A percentile compares a stretch with the other conserved stretches of the same genome.
phyloP scores from a whole-genome alignment of 2,329 filamentous ascomycete species.

The Thermoascus crustaceus region DNA sequence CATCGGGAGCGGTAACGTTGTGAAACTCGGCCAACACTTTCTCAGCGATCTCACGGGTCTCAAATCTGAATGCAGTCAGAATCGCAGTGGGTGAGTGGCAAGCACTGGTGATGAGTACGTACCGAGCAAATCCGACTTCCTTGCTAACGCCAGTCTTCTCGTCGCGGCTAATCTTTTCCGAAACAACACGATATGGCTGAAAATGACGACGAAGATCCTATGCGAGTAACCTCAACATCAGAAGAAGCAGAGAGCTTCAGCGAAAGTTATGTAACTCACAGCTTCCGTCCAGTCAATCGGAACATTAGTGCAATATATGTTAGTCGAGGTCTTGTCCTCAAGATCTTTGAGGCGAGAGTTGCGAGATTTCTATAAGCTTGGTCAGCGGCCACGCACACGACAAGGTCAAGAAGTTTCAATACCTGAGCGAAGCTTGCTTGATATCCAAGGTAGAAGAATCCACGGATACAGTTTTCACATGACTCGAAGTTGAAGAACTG shows the following conservation, averaged over 20 bases:
- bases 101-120: constrained; percentile 25
- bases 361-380: constrained; percentile 76
- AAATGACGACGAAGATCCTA: constrained; percentile 62
- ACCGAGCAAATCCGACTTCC: constrained; percentile 96
- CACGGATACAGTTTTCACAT: constrained; percentile 92
- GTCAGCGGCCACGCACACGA: constrained; percentile 16
- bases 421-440: constrained; percentile 96
- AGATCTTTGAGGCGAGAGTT: constrained; percentile 97
- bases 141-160: constrained; percentile 79
- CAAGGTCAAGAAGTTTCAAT: constrained; percentile 20
- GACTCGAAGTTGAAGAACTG: constrained; percentile 83
- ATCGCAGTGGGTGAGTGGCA: constrained; percentile 5
- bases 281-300: constrained; percentile 87
- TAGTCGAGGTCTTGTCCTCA: constrained; percentile 80
- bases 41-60: constrained; percentile 80
- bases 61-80: constrained; percentile 56
- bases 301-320: constrained; percentile 95
- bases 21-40: constrained; percentile 82
- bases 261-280: constrained; percentile 44
- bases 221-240: constrained; percentile 22
- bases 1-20: constrained; percentile 69
- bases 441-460: constrained; percentile 88
- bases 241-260: background rate
- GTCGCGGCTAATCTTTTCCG: constrained; percentile 91
- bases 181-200: constrained; percentile 59